Evolutionary conservation across 2,329 filamentous ascomycete genomes (phyloP).

Genomic region (Thelonectria discophora): DNA sequence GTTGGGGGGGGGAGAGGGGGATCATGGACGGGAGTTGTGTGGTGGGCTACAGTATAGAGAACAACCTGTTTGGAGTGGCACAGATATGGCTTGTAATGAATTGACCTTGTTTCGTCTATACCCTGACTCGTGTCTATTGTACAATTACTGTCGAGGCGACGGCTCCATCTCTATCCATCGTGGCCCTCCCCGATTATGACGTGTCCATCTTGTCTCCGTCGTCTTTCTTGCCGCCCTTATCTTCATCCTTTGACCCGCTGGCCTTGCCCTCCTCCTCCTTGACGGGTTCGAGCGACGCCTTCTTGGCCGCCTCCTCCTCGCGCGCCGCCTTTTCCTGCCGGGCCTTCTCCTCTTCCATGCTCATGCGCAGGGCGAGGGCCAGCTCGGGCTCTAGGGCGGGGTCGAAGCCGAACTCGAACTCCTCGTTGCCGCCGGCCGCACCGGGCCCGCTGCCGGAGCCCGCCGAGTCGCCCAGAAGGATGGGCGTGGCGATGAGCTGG

Average conservation of each 20-base stretch:
- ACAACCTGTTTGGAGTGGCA: constrained; percentile 4
- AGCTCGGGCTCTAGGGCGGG: constrained; percentile 92
- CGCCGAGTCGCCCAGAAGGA: constrained; percentile 83
- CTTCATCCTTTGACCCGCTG: constrained; percentile 67
- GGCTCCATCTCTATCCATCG: constrained; percentile 35
- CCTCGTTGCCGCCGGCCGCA: constrained; percentile 70
- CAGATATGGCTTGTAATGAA: constrained; percentile 34
- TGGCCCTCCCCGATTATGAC: constrained; percentile 57
- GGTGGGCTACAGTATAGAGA: constrained; percentile 8
- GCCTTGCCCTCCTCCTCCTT: constrained; percentile 70
- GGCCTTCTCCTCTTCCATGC: constrained; percentile 97
- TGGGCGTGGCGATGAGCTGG: constrained; percentile 87
- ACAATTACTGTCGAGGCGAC: constrained; percentile 46
- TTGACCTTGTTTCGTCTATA: constrained; percentile 42
- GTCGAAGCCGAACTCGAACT: constrained; percentile 81
- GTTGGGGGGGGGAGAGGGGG: not conserved
- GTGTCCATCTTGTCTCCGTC: constrained; percentile 87
- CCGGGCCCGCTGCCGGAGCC: constrained; percentile 64
- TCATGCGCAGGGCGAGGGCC: constrained; percentile 94
- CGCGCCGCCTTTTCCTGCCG: constrained; percentile 86
- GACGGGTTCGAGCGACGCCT: constrained; percentile 81
- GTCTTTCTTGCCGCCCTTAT: constrained; percentile 72
- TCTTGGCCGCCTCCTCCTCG: constrained; percentile 77
- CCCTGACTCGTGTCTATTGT: constrained; percentile 43
- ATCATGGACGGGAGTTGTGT: constrained; percentile 12